Evolutionary conservation across 345 rosid genomes (phyloP).

Genomic region (Brassica napus): DNA sequence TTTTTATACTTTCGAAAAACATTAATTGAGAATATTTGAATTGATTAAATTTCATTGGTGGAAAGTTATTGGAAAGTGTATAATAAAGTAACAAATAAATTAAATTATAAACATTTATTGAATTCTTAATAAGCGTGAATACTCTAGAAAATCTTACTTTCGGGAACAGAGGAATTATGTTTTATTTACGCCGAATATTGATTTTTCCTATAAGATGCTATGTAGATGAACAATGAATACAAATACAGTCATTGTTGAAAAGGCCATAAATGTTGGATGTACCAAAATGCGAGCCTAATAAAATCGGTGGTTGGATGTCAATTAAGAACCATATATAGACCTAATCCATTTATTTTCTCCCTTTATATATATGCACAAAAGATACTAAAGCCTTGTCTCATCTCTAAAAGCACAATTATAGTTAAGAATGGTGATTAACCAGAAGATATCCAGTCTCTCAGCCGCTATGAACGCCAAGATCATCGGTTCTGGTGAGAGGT

Average conservation of each 20-base stretch:
- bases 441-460: conserved; percentile 42
- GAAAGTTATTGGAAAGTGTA: too few species aligned
- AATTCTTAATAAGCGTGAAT: too few species aligned
- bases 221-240: conserved; percentile 35
- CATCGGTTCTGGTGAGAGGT: conserved; percentile 49
- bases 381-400: conserved; percentile 17
- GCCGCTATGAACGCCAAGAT: conserved; percentile 63
- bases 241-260: conserved; percentile 38
- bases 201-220: conserved; percentile 14
- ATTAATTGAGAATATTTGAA: too few species aligned
- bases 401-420: background rate
- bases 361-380: conserved; percentile 31
- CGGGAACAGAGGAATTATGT: background rate
- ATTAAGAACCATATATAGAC: conserved; percentile 36
- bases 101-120: too few species aligned
- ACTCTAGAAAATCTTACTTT: too few species aligned
- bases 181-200: conserved; percentile 1
- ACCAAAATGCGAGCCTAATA: conserved; percentile 43
- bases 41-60: too few species aligned
- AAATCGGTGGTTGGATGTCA: conserved; percentile 40
- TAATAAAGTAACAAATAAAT: too few species aligned
- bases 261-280: conserved; percentile 39
- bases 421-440: conserved; percentile 44
- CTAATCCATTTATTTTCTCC: conserved; percentile 18
- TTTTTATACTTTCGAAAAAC: too few species aligned